phyloP scores from a whole-genome alignment of 805 yeast genomes.

The Candida nemodendra region DNA sequence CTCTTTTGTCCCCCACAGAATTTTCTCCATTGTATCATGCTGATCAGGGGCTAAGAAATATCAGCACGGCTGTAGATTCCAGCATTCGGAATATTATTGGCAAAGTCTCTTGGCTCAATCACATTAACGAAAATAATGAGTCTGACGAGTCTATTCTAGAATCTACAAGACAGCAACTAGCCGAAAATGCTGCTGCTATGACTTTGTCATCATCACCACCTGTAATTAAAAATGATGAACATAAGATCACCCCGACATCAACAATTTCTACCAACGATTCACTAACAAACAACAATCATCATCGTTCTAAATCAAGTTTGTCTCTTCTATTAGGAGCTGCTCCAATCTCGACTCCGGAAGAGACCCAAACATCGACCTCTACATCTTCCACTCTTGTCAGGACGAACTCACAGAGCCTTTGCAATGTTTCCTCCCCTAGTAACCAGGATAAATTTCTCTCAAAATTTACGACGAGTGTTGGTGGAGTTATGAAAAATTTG shows the following conservation, averaged over 20 bases:
- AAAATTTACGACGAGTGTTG: slow-evolving; percentile 32
- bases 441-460: slow-evolving; percentile 28
- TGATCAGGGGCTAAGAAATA: slow-evolving; percentile 35
- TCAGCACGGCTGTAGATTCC: slow-evolving; percentile 35
- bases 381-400: slow-evolving; percentile 10
- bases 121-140: slow-evolving; percentile 7
- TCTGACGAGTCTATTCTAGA: slow-evolving; percentile 20
- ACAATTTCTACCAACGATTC: slow-evolving; percentile 28
- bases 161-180: slow-evolving; percentile 29
- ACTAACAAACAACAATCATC: slow-evolving; percentile 5
- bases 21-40: slow-evolving; percentile 32
- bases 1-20: slow-evolving; percentile 18
- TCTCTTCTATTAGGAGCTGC: slow-evolving; percentile 8
- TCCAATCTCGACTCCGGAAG: slow-evolving; percentile 8
- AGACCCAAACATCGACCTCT: slow-evolving; percentile 9
- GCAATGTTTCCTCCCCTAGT: slow-evolving; percentile 15
- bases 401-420: slow-evolving; percentile 10
- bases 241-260: slow-evolving; percentile 30
- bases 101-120: slow-evolving; percentile 31
- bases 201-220: slow-evolving; percentile 4
- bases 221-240: slow-evolving; percentile 12
- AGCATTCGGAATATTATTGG: slow-evolving; percentile 35
- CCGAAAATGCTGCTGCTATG: slow-evolving; percentile 30
- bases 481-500: slow-evolving; percentile 36
- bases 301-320: slow-evolving; percentile 9